Evolutionary conservation across 2,329 filamentous ascomycete genomes (phyloP), one percentile per base, ranked within the genome.

Genomic region (Beauveria medogensis): DNA sequence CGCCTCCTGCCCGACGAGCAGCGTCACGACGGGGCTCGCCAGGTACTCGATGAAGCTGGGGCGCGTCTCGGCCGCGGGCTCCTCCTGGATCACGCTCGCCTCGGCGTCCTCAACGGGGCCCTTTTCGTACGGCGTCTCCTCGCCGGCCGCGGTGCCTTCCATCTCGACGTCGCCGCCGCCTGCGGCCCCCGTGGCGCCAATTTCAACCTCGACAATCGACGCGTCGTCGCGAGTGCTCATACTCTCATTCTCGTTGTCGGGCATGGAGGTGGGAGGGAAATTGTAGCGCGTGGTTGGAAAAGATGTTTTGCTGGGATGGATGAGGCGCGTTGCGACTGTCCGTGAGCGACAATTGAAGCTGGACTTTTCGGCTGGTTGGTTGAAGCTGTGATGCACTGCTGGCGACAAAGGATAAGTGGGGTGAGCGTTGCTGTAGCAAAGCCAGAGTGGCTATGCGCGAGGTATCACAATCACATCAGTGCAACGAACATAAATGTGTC

Each of bases 11-110:
- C 88, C 88, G 22, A 91, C 79, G n/a, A 85, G 69, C 30, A 92
- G 74, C 18, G 85, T 84, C 37, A 92, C 83, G 12, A 91, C 78
- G 0, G 89, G 88, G 64, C 87, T 91, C 64, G 78, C 81, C 24
- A 92, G 78, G 67, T 88, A 89, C 68, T 77, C 80, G 55, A 81
- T 72, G 66, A 84, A 87, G 41, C 73, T 76, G 6, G 70, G 65
- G 65, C 78, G 77, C 58, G 75, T 70, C 18, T 69, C 65, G 20
- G 67, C 64, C 3, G 68, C 68, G 2, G 69, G 67, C 16, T 72
- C 72, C 57, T 71, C 69, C 14, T 72, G 74, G 5, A 77, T 70
- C 34, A 75, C 75, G 47, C 65, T 67, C n/a, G 66, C 69, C 9
- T 72, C 65, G 10, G 65, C 58, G 47, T 70, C 69, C 58, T 73